Evolutionary conservation across 805 yeast species (phyloP).

Genomic region (Wickerhamiella hasegawae): DNA sequence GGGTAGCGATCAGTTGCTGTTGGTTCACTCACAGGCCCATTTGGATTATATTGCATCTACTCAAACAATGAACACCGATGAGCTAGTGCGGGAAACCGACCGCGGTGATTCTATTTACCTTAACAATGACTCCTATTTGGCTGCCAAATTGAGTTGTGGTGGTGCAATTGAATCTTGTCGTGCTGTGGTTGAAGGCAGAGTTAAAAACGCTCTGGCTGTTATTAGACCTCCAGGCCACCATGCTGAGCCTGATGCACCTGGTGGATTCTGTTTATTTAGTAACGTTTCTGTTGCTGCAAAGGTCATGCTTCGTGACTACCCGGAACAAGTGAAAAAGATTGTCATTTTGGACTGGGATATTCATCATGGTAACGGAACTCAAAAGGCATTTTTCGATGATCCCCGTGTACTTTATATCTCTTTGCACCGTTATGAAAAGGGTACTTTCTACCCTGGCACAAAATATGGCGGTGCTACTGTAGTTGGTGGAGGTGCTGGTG

Average conservation of each 20-base stretch:
- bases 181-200: conserved; percentile 86
- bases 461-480: conserved; percentile 71
- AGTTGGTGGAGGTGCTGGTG: conserved; percentile 72
- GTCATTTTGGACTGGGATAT: conserved; percentile 94
- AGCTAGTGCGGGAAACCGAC: conserved; percentile 68
- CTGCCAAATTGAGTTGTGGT: conserved; percentile 89
- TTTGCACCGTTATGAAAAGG: conserved; percentile 82
- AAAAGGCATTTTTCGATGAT: conserved; percentile 75
- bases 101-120: conserved; percentile 89
- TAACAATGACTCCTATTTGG: conserved; percentile 72
- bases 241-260: conserved; percentile 94
- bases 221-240: conserved; percentile 99
- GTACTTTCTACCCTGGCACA: conserved; percentile 82
- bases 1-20: conserved; percentile 62
- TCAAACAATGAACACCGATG: conserved; percentile 59
- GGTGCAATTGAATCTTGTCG: conserved; percentile 93
- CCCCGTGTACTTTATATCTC: conserved; percentile 85
- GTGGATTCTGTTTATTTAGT: conserved; percentile 91
- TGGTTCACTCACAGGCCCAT: conserved; percentile 75
- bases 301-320: conserved; percentile 62
- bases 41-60: conserved; percentile 61
- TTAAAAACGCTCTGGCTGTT: conserved; percentile 82
- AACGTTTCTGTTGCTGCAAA: conserved; percentile 97
- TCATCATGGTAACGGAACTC: conserved; percentile 98
- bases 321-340: conserved; percentile 73